Base-by-base conservation (phyloP, 1,284 basidiomycete genomes). In the Athelia psychrophila region DNA sequence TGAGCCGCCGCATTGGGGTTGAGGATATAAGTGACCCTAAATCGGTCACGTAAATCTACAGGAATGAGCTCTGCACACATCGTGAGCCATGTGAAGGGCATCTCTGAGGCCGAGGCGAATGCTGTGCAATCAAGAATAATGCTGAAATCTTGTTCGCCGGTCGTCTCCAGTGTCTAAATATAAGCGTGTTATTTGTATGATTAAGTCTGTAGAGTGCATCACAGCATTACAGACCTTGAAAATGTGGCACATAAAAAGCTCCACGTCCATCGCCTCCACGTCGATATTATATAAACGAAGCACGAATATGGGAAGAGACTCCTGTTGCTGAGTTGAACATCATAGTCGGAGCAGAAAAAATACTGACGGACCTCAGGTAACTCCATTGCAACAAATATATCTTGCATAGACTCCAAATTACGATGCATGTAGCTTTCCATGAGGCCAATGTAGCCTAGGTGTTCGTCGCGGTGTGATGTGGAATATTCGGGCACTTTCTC, bases 241-340 rank as follows among this genome's bases (percentile, higher is more conserved):
- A 48, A 93, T 82, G 64, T 93, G 83, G 65, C 84, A 91, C 66
- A 94, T 84, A 35, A 98, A 68, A 2, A 94, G 68, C 60, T 96
- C 93, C 30, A 95, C 83, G 64, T 97, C 93, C 44, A 95, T 75
- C 1, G 86, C 82, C 60, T 93, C 92, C 1, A 92, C 86, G 55
- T 92, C 85, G 44, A 95, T 79, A 57, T 84, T 81, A 40, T 82
- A 81, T 12, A 88, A 71, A 44, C 75, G 77, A 45, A 89, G 66
- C 44, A 89, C 73, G 60, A 88, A 91, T 18, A 84, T 69, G 13
- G 78, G 79, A 19, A 73, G 68, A 33, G 74, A 64, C 48, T 78
- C 76, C 84, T 88, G 56, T 32, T 8, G 38, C 27, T 13, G 9
- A 48, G 23, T 50, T 23, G 48, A 24, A 15, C 16, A 20, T 46